A percentile compares a stretch with the other conserved stretches of the same genome.
These are phyloP conservation scores for Fusarium falciforme DNA, from an alignment of 2,329 filamentous ascomycete genomes.

Conservation along the genomic window DNA sequence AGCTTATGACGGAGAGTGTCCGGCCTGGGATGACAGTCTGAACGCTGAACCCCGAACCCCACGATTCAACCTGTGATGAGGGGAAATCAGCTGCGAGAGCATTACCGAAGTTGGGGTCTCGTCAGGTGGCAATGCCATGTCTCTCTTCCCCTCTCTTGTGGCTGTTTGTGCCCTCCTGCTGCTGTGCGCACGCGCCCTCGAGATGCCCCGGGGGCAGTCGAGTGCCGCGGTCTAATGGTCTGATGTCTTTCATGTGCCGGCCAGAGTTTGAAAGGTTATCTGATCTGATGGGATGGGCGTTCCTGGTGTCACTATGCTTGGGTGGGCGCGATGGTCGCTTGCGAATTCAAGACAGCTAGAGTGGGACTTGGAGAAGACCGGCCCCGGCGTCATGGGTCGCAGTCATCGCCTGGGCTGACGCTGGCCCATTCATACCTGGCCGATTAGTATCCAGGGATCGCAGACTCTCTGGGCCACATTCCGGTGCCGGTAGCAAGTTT, in stretches of 20 bases:
- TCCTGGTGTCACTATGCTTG: neutral
- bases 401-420: slow-evolving; percentile 19
- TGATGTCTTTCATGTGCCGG: slow-evolving; percentile 29
- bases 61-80: slow-evolving; percentile 24
- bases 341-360: slow-evolving; percentile 8
- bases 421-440: slow-evolving; percentile 1
- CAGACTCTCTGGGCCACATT: neutral
- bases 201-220: neutral
- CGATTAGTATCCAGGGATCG: slow-evolving; percentile 1
- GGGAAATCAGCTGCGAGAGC: slow-evolving; percentile 10
- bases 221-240: slow-evolving; percentile 24
- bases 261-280: slow-evolving; percentile 8
- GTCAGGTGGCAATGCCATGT: slow-evolving; percentile 22
- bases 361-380: slow-evolving; percentile 10
- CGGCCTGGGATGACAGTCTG: slow-evolving; percentile 4
- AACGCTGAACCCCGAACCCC: slow-evolving; percentile 23
- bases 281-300: slow-evolving; percentile 5
- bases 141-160: slow-evolving; percentile 2
- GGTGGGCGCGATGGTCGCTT: neutral
- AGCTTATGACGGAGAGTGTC: slow-evolving; percentile 25
- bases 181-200: neutral
- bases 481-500: neutral
- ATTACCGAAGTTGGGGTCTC: slow-evolving; percentile 2
- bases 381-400: slow-evolving; percentile 31
- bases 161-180: slow-evolving; percentile 10